Base-by-base conservation (phyloP, 2,329 filamentous ascomycete species). In the Penicillium sp. region DNA sequence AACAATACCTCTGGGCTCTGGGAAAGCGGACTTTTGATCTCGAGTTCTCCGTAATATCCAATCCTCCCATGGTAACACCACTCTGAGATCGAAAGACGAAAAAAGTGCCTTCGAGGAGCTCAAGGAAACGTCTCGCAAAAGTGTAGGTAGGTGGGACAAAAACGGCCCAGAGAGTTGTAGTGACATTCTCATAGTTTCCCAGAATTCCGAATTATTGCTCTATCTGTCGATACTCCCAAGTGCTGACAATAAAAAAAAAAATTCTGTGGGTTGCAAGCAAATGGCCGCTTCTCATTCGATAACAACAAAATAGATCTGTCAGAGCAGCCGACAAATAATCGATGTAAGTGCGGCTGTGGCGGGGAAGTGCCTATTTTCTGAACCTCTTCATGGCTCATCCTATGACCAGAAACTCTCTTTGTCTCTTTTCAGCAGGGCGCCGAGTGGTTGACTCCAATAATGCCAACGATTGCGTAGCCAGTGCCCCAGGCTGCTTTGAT, bases 341-440 rank as follows among this genome's bases (percentile, higher is more conserved):
- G 5, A 52, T 51, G 59, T 52, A 41, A 44, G 60, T 26, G 59
- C 59, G 59, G 54, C 31, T 62, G 55, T 58, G 49, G 55, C 55
- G 60, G 55, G 49, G 49, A 49, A 55, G 41, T 52, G 30, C n/a
- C 45, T 26, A 13, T 23, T 50, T 30, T 50, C 13, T 31, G 23
- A 29, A 17, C 11, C 44, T 19, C 17, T 45, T 30, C 17, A 23
- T 7, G n/a, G n/a, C 21, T 30, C 45, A 11, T 26, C 45, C 29
- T 17, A 19, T 38, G 31, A 30, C 29, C 26, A 6, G 6, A 30
- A 30, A 26, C 26, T 26, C 17, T 9, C 53, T 47, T 23, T 38
- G 52, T 55, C 26, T 26, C 26, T 26, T 26, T n/a, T n/a, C 21
- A 9, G 8, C 5, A 13, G 17, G 23, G 41, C 26, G 26, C 29